Conservation (phyloP, 768 basidiomycete species). For the Galerina marginata region DNA sequence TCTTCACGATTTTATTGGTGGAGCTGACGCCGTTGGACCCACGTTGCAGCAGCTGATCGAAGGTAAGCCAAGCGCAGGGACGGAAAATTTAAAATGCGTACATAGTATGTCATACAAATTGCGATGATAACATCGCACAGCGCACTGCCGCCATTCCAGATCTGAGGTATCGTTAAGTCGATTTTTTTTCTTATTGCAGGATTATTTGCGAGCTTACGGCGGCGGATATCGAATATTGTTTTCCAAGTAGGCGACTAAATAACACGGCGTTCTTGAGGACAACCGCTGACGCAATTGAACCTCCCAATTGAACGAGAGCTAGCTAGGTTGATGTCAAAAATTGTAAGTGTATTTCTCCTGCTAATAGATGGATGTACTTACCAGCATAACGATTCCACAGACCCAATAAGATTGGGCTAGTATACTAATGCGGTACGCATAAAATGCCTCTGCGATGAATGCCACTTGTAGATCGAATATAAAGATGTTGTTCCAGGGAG, state of each 20-base stretch:
- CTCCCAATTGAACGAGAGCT: constrained; percentile 14
- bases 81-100: background rate
- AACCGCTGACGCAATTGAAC: constrained; percentile 5
- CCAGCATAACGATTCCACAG: constrained; percentile 2
- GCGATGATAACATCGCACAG: constrained; percentile 20
- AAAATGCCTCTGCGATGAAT: constrained; percentile 21
- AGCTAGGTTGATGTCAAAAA: background rate
- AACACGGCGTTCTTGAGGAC: background rate
- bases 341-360: background rate
- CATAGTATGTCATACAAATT: constrained; percentile 21
- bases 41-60: constrained; percentile 2
- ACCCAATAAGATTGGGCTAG: constrained; percentile 12
- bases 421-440: constrained; percentile 14
- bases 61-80: background rate
- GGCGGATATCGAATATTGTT: background rate
- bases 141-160: constrained; percentile 20
- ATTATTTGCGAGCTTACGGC: background rate
- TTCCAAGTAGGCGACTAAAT: background rate
- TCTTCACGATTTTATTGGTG: constrained; percentile 1
- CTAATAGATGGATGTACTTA: background rate
- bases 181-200: background rate
- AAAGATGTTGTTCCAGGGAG: background rate
- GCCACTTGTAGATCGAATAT: constrained; percentile 6
- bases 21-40: background rate
- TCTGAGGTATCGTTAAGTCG: background rate